Evolutionary conservation across 306 rosid genomes (phyloP).

Genomic region (Cicer bijugum): DNA sequence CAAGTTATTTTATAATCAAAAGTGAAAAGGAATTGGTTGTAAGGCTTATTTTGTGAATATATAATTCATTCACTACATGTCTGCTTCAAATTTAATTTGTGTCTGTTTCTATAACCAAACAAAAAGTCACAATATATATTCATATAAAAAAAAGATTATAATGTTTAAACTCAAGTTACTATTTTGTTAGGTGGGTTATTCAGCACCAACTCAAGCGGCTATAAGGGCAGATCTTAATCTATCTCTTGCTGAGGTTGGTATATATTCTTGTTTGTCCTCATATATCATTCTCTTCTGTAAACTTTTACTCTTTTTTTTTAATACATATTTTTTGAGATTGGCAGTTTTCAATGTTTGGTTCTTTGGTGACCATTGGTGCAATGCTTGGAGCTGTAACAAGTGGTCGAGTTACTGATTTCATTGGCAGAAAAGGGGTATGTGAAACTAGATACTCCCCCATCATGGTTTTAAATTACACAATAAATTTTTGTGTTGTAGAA

Average conservation of each 20-base stretch:
- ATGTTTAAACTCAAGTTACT: constrained; percentile 37
- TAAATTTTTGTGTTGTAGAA: too few species aligned
- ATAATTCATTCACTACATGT: too few species aligned
- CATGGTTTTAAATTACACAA: too few species aligned
- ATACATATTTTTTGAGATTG: not conserved
- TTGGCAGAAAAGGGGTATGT: constrained; percentile 81
- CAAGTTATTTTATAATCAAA: too few species aligned
- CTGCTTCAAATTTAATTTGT: too few species aligned
- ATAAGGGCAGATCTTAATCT: constrained; percentile 56
- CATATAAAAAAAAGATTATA: constrained; percentile 16
- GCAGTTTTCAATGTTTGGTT: constrained; percentile 90
- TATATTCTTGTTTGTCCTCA: constrained; percentile 2
- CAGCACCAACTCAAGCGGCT: constrained; percentile 60
- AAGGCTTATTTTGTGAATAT: not conserved
- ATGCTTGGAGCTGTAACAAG: constrained; percentile 81
- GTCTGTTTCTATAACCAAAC: not conserved
- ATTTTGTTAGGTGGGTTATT: constrained; percentile 60
- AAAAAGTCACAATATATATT: constrained; percentile 19
- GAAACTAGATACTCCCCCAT: not conserved
- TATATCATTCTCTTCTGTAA: not conserved
- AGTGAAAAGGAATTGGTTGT: too few species aligned
- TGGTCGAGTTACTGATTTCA: constrained; percentile 67
- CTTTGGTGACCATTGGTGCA: constrained; percentile 84
- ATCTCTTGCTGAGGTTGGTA: constrained; percentile 54
- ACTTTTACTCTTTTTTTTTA: not conserved